A percentile compares a stretch with the other conserved stretches of the same genome.
phyloP scores from a whole-genome alignment of 1,284 basidiomycete genomes.

The Schizopora paradoxa region DNA sequence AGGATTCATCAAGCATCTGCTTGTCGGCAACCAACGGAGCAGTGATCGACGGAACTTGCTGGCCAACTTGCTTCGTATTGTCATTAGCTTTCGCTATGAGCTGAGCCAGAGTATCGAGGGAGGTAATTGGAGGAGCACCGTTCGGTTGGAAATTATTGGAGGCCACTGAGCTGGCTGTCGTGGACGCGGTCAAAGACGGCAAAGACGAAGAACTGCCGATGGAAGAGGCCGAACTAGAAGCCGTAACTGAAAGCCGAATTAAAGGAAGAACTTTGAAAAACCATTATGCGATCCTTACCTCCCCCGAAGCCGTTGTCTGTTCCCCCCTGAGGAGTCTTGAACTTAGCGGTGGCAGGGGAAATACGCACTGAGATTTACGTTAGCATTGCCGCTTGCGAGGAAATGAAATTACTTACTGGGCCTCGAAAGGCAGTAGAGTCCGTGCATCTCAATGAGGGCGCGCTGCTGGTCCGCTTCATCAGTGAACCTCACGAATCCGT shows the following conservation, averaged over 20 bases:
- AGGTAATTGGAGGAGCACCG: constrained; percentile 23
- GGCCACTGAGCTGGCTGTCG: constrained; percentile 45
- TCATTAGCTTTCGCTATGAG: constrained; percentile 30
- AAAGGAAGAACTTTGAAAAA: constrained; percentile 22
- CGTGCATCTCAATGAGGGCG: constrained; percentile 86
- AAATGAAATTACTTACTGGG: constrained; percentile 56
- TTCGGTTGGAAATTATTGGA: constrained; percentile 20
- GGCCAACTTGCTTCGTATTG: constrained; percentile 12
- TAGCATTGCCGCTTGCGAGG: constrained; percentile 28
- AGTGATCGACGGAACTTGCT: constrained; percentile 33
- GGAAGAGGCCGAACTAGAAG: constrained; percentile 51
- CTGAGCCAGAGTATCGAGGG: constrained; percentile 39
- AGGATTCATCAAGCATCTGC: constrained; percentile 61
- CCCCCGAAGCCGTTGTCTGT: constrained; percentile 24
- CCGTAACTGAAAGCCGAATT: constrained; percentile 37
- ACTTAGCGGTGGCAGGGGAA: constrained; percentile 84
- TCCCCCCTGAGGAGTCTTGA: constrained; percentile 53
- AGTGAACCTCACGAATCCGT: constrained; percentile 85
- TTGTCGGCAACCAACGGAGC: constrained; percentile 37
- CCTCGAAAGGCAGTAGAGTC: constrained; percentile 77
- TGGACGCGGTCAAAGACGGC: constrained; percentile 50
- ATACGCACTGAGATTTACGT: constrained; percentile 62
- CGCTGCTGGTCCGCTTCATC: constrained; percentile 85
- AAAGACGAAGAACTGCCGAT: constrained; percentile 49
- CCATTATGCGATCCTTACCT: neutral